These are phyloP conservation scores for Camellia oleifera DNA, from an alignment of 179 eudicot species.

Conservation along the genomic window DNA sequence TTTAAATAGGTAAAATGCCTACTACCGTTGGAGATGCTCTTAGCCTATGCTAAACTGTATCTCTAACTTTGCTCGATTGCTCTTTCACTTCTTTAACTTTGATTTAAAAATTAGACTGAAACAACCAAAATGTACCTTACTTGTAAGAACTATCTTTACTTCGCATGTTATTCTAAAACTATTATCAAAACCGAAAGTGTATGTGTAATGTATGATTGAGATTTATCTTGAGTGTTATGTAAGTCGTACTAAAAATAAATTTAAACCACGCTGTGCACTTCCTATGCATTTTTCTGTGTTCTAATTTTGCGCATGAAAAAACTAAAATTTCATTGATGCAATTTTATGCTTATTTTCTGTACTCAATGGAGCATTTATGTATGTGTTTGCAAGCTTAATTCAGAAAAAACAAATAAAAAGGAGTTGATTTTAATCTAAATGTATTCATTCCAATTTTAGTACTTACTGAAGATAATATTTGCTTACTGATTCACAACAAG, in stretches of 20 bases:
- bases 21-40: no score
- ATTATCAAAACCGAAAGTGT: not conserved
- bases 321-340: not conserved
- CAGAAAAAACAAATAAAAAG: not conserved
- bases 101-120: not conserved
- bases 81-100: not conserved
- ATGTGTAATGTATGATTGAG: no score
- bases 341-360: not conserved
- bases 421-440: not conserved
- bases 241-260: no score
- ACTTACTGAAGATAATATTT: not conserved
- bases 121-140: not conserved
- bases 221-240: no score
- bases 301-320: not conserved
- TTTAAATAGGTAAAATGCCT: no score
- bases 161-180: not conserved
- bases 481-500: not conserved
- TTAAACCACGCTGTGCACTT: no score
- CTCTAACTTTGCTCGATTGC: no score
- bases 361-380: not conserved
- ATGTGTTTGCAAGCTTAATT: slow-evolving; percentile 3
- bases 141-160: not conserved
- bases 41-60: slow-evolving; percentile 4
- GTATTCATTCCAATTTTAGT: not conserved
- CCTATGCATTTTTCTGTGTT: no score